These are phyloP conservation scores for Leptosphaerulina australis DNA, from an alignment of 2,329 filamentous ascomycete species.

Conservation along the genomic window DNA sequence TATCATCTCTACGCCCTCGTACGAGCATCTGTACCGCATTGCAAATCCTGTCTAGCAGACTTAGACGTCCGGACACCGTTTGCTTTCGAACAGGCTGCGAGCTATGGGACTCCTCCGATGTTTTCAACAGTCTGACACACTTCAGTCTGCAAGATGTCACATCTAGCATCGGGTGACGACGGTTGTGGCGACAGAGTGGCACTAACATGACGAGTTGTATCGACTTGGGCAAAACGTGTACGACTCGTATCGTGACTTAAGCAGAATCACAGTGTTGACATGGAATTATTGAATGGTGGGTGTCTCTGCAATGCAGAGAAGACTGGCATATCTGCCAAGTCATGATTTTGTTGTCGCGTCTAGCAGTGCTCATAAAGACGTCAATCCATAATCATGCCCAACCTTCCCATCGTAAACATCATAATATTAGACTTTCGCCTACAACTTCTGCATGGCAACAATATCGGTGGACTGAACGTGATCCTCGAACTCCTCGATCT, in stretches of 20 bases:
- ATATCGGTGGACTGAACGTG: slow-evolving; percentile 94
- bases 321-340: slow-evolving; percentile 32
- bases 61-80: background rate
- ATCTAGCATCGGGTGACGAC: too few relatives aligned
- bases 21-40: background rate
- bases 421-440: slow-evolving; percentile 30
- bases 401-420: slow-evolving; percentile 34
- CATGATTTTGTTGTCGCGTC: slow-evolving; percentile 35
- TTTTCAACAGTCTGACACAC: too few relatives aligned
- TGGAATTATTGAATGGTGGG: background rate
- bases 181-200: too few relatives aligned
- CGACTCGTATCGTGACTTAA: background rate
- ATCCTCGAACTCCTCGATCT: slow-evolving; percentile 89
- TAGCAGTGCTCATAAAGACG: slow-evolving; percentile 44
- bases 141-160: too few relatives aligned
- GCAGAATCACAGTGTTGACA: background rate
- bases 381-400: slow-evolving; percentile 35
- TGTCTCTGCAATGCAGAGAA: slow-evolving; percentile 25
- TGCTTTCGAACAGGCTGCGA: background rate
- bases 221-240: background rate
- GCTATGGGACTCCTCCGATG: too few relatives aligned
- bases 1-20: background rate
- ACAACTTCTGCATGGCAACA: slow-evolving; percentile 62
- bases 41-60: background rate
- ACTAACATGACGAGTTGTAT: too few relatives aligned